Conservation (phyloP, 2,329 filamentous ascomycete genomes). For the Dryadomyces quercus-mongolicae region DNA sequence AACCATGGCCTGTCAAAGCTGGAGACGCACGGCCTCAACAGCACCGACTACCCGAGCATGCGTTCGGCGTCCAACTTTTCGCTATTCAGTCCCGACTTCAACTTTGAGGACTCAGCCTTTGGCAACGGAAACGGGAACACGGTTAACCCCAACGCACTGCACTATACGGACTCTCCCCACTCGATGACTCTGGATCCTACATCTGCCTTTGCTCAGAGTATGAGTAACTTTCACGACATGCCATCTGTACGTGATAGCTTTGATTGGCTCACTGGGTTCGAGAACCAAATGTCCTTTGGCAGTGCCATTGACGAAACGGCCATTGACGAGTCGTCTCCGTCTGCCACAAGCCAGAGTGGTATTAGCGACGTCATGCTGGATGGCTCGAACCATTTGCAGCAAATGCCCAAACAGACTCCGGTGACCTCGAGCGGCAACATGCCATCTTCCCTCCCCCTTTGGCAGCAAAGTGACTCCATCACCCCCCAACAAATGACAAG, state of each 20-base stretch:
- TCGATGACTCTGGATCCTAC: constrained; percentile 47
- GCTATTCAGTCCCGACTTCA: constrained; percentile 54
- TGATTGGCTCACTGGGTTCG: constrained; percentile 73
- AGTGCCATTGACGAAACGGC: constrained; percentile 55
- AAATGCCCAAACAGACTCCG: constrained; percentile 16
- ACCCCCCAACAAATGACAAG: constrained; percentile 54
- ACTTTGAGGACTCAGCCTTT: constrained; percentile 60
- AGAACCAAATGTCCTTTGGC: constrained; percentile 61
- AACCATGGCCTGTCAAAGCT: constrained; percentile 66
- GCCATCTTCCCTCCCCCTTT: constrained; percentile 35
- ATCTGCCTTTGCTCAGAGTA: constrained; percentile 23
- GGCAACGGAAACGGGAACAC: constrained; percentile 53
- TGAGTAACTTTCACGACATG: constrained; percentile 17
- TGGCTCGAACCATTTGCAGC: constrained; percentile 48
- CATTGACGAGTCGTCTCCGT: constrained; percentile 87
- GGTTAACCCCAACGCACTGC: constrained; percentile 62
- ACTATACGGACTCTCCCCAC: constrained; percentile 67
- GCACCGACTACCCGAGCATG: constrained; percentile 55
- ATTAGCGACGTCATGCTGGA: constrained; percentile 89
- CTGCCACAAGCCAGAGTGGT: constrained; percentile 81
- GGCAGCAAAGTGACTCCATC: constrained; percentile 54
- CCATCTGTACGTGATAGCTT: constrained; percentile 52
- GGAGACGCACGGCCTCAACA: constrained; percentile 61
- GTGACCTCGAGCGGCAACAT: constrained; percentile 27
- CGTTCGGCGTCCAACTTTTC: constrained; percentile 63